Conservation (phyloP, 179 eudicot species). For the Spinacia oleracea region DNA sequence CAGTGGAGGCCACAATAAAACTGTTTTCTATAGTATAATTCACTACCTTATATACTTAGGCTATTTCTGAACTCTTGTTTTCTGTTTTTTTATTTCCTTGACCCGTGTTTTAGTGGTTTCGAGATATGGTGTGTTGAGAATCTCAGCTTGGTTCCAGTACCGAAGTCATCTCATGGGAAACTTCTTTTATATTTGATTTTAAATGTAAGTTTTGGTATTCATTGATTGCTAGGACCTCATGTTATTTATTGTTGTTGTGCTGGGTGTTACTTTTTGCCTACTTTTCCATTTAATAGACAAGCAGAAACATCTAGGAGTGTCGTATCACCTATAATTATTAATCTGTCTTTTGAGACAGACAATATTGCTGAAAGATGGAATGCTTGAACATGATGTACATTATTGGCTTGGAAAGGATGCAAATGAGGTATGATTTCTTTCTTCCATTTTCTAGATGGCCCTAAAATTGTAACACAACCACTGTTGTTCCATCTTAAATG, state of each 20-base stretch:
- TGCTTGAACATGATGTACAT: constrained; percentile 57
- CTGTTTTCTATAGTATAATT: background rate
- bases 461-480: too few relatives aligned
- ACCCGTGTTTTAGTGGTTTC: constrained; percentile 40
- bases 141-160: constrained; percentile 51
- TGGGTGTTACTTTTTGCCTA: background rate
- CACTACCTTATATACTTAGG: background rate
- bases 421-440: constrained; percentile 43
- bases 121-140: constrained; percentile 65
- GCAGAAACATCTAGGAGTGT: background rate
- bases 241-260: background rate
- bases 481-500: too few relatives aligned
- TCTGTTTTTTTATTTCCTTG: constrained; percentile 19
- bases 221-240: background rate
- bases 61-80: background rate
- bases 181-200: constrained; percentile 51
- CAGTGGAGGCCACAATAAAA: too few relatives aligned
- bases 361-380: constrained; percentile 45
- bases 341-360: constrained; percentile 44
- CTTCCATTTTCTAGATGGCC: constrained; percentile 6
- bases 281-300: background rate
- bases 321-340: background rate
- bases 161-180: constrained; percentile 55
- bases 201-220: constrained; percentile 44
- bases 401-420: constrained; percentile 71